Percentiles rank a stretch among this genome's conserved stretches.
Conservation (phyloP, 2,329 filamentous ascomycete genomes). For the Canariomyces notabilis region DNA sequence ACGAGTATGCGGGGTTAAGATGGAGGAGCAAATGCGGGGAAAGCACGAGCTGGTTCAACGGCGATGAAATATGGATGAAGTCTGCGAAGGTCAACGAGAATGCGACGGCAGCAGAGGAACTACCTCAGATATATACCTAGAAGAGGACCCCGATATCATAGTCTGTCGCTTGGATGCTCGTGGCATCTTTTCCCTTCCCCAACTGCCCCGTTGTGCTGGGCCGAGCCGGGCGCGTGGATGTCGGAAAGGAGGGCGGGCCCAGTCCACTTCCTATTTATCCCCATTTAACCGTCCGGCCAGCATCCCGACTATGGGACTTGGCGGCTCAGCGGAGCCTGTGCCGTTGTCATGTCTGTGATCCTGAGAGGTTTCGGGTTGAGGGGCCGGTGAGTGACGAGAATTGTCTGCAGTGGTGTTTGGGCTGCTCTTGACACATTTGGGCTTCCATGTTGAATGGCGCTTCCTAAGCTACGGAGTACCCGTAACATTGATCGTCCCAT, state of each 20-base stretch:
- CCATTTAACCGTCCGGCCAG: slow-evolving; percentile 32
- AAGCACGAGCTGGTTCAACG: background rate
- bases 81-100: background rate
- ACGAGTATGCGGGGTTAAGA: slow-evolving; percentile 10
- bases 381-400: background rate
- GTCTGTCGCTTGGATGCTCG: background rate
- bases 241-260: slow-evolving; percentile 15
- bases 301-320: slow-evolving; percentile 16
- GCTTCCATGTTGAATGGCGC: too few species aligned
- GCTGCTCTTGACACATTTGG: background rate
- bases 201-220: slow-evolving; percentile 11
- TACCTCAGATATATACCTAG: slow-evolving; percentile 14
- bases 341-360: background rate
- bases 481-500: too few species aligned
- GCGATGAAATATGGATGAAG: background rate
- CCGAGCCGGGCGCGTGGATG: slow-evolving; percentile 24
- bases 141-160: background rate
- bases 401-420: background rate
- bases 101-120: background rate
- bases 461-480: too few species aligned
- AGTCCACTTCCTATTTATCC: slow-evolving; percentile 31
- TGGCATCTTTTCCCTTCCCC: background rate
- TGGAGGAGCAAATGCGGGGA: background rate
- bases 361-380: background rate
- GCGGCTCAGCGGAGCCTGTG: slow-evolving; percentile 18